These are phyloP conservation scores for Ophiostoma sp. DNA, from an alignment of 2,329 filamentous ascomycete genomes.

Conservation along the genomic window DNA sequence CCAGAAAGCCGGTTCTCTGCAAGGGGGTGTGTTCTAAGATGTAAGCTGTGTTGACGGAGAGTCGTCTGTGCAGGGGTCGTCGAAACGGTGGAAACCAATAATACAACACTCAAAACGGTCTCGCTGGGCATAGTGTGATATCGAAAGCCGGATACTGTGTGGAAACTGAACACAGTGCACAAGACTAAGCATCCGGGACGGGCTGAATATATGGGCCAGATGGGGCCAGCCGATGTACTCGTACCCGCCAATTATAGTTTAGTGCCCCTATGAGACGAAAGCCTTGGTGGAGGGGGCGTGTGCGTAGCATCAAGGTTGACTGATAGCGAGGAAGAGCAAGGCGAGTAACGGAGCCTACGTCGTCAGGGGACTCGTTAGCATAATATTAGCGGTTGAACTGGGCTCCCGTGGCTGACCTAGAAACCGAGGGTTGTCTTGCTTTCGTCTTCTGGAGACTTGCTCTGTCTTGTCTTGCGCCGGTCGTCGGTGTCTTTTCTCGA, in stretches of 20 bases:
- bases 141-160: slow-evolving; percentile 6
- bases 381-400: background rate
- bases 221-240: slow-evolving; percentile 14
- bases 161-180: slow-evolving; percentile 14
- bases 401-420: background rate
- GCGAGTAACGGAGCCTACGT: background rate
- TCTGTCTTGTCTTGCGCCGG: background rate
- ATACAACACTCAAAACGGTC: background rate
- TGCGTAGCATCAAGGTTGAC: background rate
- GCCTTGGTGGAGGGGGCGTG: background rate
- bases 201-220: background rate
- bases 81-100: slow-evolving; percentile 3
- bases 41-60: background rate
- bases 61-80: background rate
- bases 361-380: background rate
- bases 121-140: background rate
- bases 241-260: slow-evolving; percentile 17
- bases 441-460: background rate
- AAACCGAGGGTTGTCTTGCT: background rate
- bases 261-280: slow-evolving; percentile 11
- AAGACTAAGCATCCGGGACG: slow-evolving; percentile 17
- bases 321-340: background rate
- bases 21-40: background rate
- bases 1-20: background rate
- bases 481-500: background rate